Evolutionary conservation across 768 basidiomycete genomes (phyloP), one percentile per base, ranked within the genome.

Genomic region (Rhodotorula diobovata): DNA sequence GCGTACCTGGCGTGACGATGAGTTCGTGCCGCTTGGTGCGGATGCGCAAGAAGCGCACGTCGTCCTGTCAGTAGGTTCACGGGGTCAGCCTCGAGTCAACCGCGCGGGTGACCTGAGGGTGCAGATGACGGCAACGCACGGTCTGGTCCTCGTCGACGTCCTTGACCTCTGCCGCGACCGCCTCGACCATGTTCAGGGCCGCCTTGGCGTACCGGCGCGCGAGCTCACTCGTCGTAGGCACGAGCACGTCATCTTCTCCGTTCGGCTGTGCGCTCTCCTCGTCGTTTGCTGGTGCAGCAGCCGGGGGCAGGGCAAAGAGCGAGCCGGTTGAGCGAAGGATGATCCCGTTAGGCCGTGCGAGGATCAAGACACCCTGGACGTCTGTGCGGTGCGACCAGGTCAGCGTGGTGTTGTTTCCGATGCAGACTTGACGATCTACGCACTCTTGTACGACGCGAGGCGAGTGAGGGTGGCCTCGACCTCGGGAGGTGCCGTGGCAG

Each of bases 1-100:
- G 74, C 81, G 70, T 34, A 81, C 82, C 80, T n/a, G 81, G 82
- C 8, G 82, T 81, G 57, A 83, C 81, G 76, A 83, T 81, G 25
- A 83, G 76, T 67, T 83, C 82, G 68, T 83, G 81, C 57, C 78
- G 76, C 63, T 80, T 80, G 34, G 82, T 83, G 45, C 81, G 77
- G 70, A 83, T 80, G 16, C 82, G 73, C 73, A 83, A 74, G 59
- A 83, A 78, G 51, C 75, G 78, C n/a, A 82, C 59, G 45, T 79
- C 78, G 72, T 82, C 82, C 81, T 83, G 65, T 14, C 46, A 43
- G 43, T n/a, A n/a, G n/a, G n/a, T n/a, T n/a, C n/a, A 18, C 41
- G 66, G 60, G 25, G n/a, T 32, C 64, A 51, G 61, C 35, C 35
- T 30, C 15, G 16, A 21, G 25, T 23, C 21, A 58, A 28, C 25